Evolutionary conservation across 2,329 filamentous ascomycete species (phyloP).

Genomic region (Dactylellina parvicollis): DNA sequence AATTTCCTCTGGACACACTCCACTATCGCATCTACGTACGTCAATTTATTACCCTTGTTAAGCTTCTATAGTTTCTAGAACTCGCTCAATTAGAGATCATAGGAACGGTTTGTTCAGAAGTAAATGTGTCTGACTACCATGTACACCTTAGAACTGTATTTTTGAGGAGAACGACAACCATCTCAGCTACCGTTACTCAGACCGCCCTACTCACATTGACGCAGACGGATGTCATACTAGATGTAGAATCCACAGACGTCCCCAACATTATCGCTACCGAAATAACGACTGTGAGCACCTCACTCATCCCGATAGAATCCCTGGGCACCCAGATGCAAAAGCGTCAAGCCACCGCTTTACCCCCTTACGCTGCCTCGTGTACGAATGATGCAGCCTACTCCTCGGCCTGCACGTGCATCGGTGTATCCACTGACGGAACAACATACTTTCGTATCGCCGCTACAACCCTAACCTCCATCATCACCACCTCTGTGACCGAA

Average conservation of each 20-base stretch:
- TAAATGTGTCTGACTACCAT: too few relatives aligned
- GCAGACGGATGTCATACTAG: background rate
- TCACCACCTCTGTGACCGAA: background rate
- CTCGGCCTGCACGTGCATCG: conserved; percentile 9
- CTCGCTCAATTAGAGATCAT: too few relatives aligned
- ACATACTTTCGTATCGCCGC: background rate
- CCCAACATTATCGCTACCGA: background rate
- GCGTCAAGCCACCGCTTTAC: conserved; percentile 1
- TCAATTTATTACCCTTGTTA: too few relatives aligned
- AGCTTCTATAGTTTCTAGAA: background rate
- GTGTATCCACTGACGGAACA: conserved; percentile 4
- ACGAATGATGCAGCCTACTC: conserved; percentile 13
- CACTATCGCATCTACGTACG: conserved; percentile 18
- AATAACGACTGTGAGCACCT: background rate
- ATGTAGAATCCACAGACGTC: background rate
- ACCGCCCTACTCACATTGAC: background rate
- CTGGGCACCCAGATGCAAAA: background rate
- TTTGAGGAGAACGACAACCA: background rate
- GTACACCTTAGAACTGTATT: too few relatives aligned
- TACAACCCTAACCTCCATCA: background rate
- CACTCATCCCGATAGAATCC: background rate
- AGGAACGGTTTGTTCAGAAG: too few relatives aligned
- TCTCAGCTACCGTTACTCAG: background rate
- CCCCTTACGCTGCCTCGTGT: conserved; percentile 1
- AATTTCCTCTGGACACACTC: conserved; percentile 13